phyloP scores from a whole-genome alignment of 139 green algal genomes.

The Trebouxia sp. region DNA sequence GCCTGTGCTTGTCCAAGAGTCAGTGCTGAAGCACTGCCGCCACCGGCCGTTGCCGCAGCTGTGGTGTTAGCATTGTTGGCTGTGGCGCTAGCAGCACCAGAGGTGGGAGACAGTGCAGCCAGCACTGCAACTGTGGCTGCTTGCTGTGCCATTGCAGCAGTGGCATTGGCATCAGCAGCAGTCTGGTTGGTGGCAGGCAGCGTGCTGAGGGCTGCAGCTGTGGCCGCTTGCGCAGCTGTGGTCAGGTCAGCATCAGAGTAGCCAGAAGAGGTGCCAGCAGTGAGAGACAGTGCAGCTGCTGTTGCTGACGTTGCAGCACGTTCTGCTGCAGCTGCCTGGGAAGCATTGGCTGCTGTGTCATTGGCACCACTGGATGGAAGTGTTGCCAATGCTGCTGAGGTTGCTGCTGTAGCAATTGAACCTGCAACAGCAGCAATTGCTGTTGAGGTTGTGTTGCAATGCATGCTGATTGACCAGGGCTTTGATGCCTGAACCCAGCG shows the following conservation, averaged over 20 bases:
- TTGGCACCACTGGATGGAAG: too few species aligned
- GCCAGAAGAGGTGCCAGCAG: not conserved
- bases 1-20: too few species aligned
- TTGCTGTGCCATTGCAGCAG: not conserved
- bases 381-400: not conserved
- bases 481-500: not conserved
- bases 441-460: not conserved
- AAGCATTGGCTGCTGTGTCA: too few species aligned
- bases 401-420: not conserved
- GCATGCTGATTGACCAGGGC: not conserved
- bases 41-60: not conserved
- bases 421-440: too few species aligned
- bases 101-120: not conserved
- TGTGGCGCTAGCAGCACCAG: not conserved
- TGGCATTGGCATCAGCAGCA: not conserved
- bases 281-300: not conserved
- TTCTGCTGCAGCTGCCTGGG: not conserved
- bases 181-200: not conserved
- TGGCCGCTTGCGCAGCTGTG: not conserved
- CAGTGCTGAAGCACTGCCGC: not conserved
- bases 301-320: not conserved
- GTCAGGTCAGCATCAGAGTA: not conserved
- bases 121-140: not conserved
- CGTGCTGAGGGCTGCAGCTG: conserved; percentile 6
- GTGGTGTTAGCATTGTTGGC: not conserved